Percentiles rank a stretch among this genome's conserved stretches.
phyloP scores from a whole-genome alignment of 768 basidiomycete genomes.

The Leccinum ochraceum region DNA sequence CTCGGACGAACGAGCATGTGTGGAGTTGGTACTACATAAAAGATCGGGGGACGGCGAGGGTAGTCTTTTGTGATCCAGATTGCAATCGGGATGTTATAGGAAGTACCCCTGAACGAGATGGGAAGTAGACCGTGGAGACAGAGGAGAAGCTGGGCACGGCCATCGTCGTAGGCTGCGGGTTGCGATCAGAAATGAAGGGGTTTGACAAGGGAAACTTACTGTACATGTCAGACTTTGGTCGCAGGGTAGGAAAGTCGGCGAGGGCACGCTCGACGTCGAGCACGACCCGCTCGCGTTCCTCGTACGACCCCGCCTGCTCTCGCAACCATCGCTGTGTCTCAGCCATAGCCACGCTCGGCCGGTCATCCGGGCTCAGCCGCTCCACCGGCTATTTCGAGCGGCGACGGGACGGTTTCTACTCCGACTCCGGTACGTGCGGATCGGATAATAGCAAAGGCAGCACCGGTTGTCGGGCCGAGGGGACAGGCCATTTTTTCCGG shows the following conservation, averaged over 20 bases:
- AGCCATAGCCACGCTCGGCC: slow-evolving; percentile 17
- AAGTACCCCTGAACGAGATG: slow-evolving; percentile 69
- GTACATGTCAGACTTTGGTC: slow-evolving; percentile 83
- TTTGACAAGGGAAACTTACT: slow-evolving; percentile 41
- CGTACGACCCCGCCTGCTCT: slow-evolving; percentile 61
- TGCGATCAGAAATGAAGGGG: slow-evolving; percentile 8
- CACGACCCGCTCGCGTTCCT: slow-evolving; percentile 55
- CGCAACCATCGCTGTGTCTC: slow-evolving; percentile 62
- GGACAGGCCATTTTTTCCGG: background rate
- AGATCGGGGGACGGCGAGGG: slow-evolving; percentile 78
- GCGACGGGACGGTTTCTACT: background rate
- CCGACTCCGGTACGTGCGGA: slow-evolving; percentile 15
- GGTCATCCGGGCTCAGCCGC: background rate
- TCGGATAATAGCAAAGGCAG: background rate
- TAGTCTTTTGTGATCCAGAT: slow-evolving; percentile 88
- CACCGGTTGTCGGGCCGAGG: background rate
- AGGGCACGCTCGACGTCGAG: slow-evolving; percentile 65
- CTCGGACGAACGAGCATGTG: slow-evolving; percentile 87
- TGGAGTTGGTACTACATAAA: slow-evolving; percentile 88
- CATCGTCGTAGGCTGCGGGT: slow-evolving; percentile 84
- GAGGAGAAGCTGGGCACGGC: slow-evolving; percentile 87
- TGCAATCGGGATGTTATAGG: slow-evolving; percentile 94
- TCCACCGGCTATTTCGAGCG: slow-evolving; percentile 13
- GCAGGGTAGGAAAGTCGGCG: slow-evolving; percentile 51
- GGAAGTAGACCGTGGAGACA: slow-evolving; percentile 91